Percentiles rank a stretch among this genome's conserved stretches.
Conservation (phyloP, 1,284 basidiomycete species). For the Rugiboletus extremiorientalis region DNA sequence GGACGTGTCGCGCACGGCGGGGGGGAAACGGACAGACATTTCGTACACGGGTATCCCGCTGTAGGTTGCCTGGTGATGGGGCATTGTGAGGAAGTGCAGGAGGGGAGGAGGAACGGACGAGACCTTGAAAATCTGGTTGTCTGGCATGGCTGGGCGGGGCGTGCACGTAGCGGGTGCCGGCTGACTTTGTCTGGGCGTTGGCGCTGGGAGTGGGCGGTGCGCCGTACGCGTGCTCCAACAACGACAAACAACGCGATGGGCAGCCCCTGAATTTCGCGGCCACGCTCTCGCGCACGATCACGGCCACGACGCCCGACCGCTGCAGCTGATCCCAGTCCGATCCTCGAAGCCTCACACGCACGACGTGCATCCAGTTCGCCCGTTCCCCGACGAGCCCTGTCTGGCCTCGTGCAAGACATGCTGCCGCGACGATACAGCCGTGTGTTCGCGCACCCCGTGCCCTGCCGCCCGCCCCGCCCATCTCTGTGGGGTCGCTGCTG, state of each 20-base stretch:
- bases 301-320: no score
- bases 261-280: slow-evolving; percentile 17
- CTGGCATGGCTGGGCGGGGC: slow-evolving; percentile 54
- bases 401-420: slow-evolving; percentile 25
- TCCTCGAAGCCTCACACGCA: slow-evolving; percentile 6
- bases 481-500: not conserved
- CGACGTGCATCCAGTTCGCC: not conserved
- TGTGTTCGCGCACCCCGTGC: slow-evolving; percentile 19
- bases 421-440: slow-evolving; percentile 5
- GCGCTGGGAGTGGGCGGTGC: slow-evolving; percentile 23
- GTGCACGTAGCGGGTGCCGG: slow-evolving; percentile 4
- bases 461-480: slow-evolving; percentile 6
- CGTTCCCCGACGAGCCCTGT: not conserved
- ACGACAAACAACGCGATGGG: slow-evolving; percentile 46
- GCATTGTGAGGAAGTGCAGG: slow-evolving; percentile 5
- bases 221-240: slow-evolving; percentile 52
- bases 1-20: slow-evolving; percentile 37
- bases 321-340: not conserved
- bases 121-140: slow-evolving; percentile 79
- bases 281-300: no score
- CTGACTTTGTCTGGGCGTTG: slow-evolving; percentile 3
- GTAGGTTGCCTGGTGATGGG: slow-evolving; percentile 67
- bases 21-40: slow-evolving; percentile 57
- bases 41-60: slow-evolving; percentile 88
- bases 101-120: slow-evolving; percentile 16